These are phyloP conservation scores for Hypoxylon sp. DNA, from an alignment of 2,329 filamentous ascomycete genomes.

Conservation along the genomic window DNA sequence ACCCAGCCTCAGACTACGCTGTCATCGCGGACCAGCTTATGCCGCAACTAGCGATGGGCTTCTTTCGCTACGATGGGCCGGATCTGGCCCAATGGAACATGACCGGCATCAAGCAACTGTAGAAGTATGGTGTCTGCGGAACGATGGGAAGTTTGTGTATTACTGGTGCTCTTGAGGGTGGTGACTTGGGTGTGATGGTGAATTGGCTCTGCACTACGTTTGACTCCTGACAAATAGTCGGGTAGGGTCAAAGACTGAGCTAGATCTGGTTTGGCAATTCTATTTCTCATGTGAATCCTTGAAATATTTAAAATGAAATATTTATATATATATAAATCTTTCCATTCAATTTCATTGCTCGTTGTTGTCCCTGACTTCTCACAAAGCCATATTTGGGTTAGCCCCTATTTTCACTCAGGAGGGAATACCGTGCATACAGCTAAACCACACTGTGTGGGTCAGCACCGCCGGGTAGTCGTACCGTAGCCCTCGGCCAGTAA, in stretches of 20 bases:
- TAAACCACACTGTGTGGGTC: conserved; percentile 6
- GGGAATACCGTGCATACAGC: not conserved
- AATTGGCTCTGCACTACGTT: conserved; percentile 26
- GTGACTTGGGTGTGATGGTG: conserved; percentile 9
- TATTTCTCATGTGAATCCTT: no score
- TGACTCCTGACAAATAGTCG: not conserved
- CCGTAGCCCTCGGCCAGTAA: not conserved
- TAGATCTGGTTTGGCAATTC: not conserved
- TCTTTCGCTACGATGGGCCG: conserved; percentile 1
- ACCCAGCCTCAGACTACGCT: conserved; percentile 18
- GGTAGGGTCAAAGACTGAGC: not conserved
- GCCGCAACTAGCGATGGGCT: not conserved
- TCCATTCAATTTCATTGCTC: not conserved
- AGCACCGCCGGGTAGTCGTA: not conserved
- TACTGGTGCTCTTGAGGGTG: not conserved
- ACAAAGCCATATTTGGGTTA: not conserved
- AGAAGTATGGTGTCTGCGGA: conserved; percentile 12
- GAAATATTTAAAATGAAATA: no score
- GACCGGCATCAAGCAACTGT: conserved; percentile 6
- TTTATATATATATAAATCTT: not conserved
- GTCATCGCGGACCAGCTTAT: conserved; percentile 17
- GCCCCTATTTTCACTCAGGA: conserved; percentile 5
- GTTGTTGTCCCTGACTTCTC: no score
- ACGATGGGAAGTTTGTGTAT: no score
- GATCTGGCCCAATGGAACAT: conserved; percentile 5